Evolutionary conservation across 768 basidiomycete species (phyloP), one percentile per base, ranked within the genome.

Genomic region (Termitomyces sp.): DNA sequence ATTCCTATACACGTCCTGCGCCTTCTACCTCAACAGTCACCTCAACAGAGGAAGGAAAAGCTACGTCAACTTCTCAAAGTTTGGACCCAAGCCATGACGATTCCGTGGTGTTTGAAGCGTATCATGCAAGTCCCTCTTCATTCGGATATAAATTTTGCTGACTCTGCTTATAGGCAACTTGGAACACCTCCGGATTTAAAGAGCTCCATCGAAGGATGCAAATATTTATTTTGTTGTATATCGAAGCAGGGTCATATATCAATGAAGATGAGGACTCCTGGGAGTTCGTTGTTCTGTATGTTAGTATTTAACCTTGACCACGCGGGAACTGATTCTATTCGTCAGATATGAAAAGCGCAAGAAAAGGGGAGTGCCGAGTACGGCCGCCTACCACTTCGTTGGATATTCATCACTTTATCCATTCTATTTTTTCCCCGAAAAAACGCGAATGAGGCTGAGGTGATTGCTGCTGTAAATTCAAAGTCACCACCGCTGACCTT

Each of bases 401-500:
- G 96, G 96, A 10, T 99, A 96, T 70, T 90, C 93, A 3, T 93
- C 94, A 1, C 76, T 98, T 38, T 98, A 95, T 67, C 90, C 90
- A 17, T 99, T 99, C 71, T 97, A 93, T 73, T 89, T 87, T 70
- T 98, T 88, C 72, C 97, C 97, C 5, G 96, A 97, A 65, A 88
- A 80, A 65, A 83, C 89, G 54, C 83, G 97, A 30, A 64, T 98
- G 67, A 81, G 97, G 60, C 72, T 98, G 54, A 94, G 93, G 90
- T 91, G 54, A 48, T 78, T 49, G 60, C 17, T 38, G 30, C 40
- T 43, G 14, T 12, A 53, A 47, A 12, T 38, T 51, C 3, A 45
- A 45, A 10, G 24, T 47, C 15, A 17, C 52, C 43, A 30, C 30
- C 51, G 45, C 62, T 50, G 59, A 59, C 30, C 19, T 43, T 52